These are phyloP conservation scores for Syncephalis plumigaleata DNA, from an alignment of 371 early-diverging fungal genomes.

Conservation along the genomic window DNA sequence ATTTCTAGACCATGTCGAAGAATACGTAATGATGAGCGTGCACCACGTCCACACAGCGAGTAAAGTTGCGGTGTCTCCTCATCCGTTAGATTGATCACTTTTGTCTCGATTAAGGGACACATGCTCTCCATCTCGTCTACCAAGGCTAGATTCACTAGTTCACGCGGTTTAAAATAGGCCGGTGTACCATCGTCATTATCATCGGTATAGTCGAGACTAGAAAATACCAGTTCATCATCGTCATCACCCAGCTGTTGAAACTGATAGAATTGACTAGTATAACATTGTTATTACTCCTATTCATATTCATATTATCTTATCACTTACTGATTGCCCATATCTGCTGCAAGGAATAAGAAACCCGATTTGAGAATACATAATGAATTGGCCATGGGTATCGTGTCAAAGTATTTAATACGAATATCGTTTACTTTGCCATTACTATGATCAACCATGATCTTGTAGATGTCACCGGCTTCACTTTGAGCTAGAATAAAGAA, in stretches of 20 bases:
- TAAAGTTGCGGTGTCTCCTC: slow-evolving; percentile 92
- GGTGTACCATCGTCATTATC: slow-evolving; percentile 22
- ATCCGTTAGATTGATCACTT: slow-evolving; percentile 52
- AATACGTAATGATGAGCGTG: slow-evolving; percentile 66
- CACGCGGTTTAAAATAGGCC: slow-evolving; percentile 65
- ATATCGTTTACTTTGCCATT: slow-evolving; percentile 43
- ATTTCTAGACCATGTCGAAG: slow-evolving; percentile 86
- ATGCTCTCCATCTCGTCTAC: slow-evolving; percentile 82
- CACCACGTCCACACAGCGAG: slow-evolving; percentile 70
- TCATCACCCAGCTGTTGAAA: slow-evolving; percentile 88
- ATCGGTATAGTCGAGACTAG: slow-evolving; percentile 36
- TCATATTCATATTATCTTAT: not conserved
- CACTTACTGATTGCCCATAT: slow-evolving; percentile 80
- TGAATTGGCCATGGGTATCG: slow-evolving; percentile 64
- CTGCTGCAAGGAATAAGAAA: slow-evolving; percentile 79
- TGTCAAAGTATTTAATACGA: slow-evolving; percentile 87
- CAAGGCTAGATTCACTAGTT: slow-evolving; percentile 60
- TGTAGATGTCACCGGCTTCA: slow-evolving; percentile 90
- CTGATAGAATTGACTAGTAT: slow-evolving; percentile 64
- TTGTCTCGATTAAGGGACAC: not conserved
- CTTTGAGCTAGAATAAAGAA: slow-evolving; percentile 87
- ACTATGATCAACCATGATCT: slow-evolving; percentile 71
- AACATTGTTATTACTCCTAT: not conserved
- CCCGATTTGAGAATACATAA: slow-evolving; percentile 82
- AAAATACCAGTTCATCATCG: slow-evolving; percentile 60